Evolutionary conservation across 495 filamentous ascomycete species (phyloP), one percentile per base, ranked within the genome.

Genomic region (Trichoderma parareesei): DNA sequence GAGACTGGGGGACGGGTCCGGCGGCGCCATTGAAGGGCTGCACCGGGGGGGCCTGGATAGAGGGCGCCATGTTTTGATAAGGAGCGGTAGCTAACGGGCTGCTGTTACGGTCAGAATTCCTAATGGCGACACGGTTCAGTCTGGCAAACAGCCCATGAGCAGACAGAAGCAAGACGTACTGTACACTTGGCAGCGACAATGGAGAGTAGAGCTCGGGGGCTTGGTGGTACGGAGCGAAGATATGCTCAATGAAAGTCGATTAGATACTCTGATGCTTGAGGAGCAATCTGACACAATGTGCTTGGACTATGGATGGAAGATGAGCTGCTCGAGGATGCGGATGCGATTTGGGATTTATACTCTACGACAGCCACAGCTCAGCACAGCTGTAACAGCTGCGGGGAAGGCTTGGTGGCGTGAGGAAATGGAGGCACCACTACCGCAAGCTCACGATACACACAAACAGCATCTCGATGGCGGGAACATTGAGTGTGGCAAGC

Each of bases 341-440:
- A 57, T 38, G 53, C 27, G 14, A 57, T 35, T 57, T 57, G 20
- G 27, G 18, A 0, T 57, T 57, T 57, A 57, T 35, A 37, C 37
- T 57, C 53, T 57, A 57, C 53, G 53, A 37, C 53, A 38, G 53
- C 2, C 27, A 38, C 53, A 37, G 27, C 37, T 37, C 33, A 37
- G 14, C 7, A 8, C 33, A 11, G 27, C 53, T 27, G 53, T 6
- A 14, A 1, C 53, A 3, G 53, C 53, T 37, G 53, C 53, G 53
- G 53, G 53, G 53, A 37, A 37, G 27, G 53, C 53, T 57, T 37
- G 33, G 53, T 57, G 53, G 53, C 53, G 53, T 57, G 53, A 57
- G 53, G 53, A 14, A 27, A 57, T 1, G 53, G 53, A 57, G 53
- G 53, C 9, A 37, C 35, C 20, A 35, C 53, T 57, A 37, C 53